These are phyloP conservation scores for Echria macrotheca DNA, from an alignment of 495 filamentous ascomycete species.

Conservation along the genomic window DNA sequence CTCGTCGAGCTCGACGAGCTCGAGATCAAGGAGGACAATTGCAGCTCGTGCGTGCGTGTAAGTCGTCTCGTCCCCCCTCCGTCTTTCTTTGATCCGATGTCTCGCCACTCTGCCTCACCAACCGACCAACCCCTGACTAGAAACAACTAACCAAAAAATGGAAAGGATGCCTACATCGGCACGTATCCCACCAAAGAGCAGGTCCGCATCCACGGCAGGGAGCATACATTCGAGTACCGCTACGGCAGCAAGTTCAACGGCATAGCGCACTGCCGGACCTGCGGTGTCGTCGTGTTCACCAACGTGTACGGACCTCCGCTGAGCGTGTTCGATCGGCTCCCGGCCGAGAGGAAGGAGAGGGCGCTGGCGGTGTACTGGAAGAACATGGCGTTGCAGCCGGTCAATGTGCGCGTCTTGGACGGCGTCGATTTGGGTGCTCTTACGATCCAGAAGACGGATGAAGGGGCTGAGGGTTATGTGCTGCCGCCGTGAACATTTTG, in stretches of 20 bases:
- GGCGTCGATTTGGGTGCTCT: conserved; percentile 4
- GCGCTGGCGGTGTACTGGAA: conserved; percentile 8
- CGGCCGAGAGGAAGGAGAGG: conserved; percentile 12
- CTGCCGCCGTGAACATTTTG: too few species aligned
- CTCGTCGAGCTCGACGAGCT: not conserved
- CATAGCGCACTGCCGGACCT: conserved; percentile 13
- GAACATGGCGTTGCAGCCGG: conserved; percentile 17
- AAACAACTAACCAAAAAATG: too few species aligned
- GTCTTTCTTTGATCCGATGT: not conserved
- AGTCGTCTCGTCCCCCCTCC: not conserved
- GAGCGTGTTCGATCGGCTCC: conserved; percentile 10
- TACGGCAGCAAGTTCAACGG: conserved; percentile 10
- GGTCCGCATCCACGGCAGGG: conserved; percentile 13
- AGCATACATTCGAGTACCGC: conserved; percentile 17
- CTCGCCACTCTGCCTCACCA: too few species aligned
- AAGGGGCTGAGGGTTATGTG: conserved; percentile 17
- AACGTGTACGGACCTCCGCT: conserved; percentile 19
- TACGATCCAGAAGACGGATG: conserved; percentile 7
- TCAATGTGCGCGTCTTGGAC: conserved; percentile 20
- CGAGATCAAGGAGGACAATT: conserved; percentile 19
- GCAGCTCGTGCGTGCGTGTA: conserved; percentile 20
- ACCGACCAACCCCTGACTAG: too few species aligned
- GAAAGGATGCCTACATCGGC: conserved; percentile 17
- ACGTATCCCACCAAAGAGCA: conserved; percentile 16
- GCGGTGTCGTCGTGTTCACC: conserved; percentile 17